phyloP scores from a whole-genome alignment of 177 flowering plant genomes.

The Vitis hybrid region DNA sequence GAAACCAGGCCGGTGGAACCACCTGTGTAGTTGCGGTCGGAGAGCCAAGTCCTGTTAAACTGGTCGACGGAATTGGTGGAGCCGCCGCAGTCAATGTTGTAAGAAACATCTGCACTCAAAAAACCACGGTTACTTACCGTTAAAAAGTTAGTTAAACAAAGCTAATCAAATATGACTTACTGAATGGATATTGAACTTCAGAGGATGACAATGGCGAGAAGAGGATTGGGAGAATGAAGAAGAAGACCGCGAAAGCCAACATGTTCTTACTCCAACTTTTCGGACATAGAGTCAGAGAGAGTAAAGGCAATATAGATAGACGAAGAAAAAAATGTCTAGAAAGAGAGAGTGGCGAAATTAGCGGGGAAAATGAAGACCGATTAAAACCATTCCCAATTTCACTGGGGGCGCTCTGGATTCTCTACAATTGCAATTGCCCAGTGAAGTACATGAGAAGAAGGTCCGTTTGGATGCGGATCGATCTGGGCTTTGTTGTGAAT shows the following conservation, averaged over 20 bases:
- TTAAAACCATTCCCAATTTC: not conserved
- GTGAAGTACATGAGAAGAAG: too few relatives aligned
- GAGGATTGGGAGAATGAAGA: constrained; percentile 1
- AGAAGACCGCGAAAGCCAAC: constrained; percentile 16
- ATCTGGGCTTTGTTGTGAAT: too few relatives aligned
- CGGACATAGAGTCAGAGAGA: constrained; percentile 12
- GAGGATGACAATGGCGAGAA: not conserved
- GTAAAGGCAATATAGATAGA: constrained; percentile 5
- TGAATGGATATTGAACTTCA: constrained; percentile 13
- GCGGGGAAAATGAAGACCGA: constrained; percentile 18
- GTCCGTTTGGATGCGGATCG: too few relatives aligned
- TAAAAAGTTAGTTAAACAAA: constrained; percentile 12
- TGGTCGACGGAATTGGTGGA: constrained; percentile 50
- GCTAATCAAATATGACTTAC: constrained; percentile 6
- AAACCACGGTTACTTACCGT: constrained; percentile 5
- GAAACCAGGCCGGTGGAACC: constrained; percentile 69
- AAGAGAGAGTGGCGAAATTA: constrained; percentile 14
- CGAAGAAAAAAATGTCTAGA: not conserved
- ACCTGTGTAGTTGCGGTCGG: constrained; percentile 81
- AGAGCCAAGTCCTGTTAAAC: constrained; percentile 68
- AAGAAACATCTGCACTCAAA: constrained; percentile 32
- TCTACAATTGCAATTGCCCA: too few relatives aligned
- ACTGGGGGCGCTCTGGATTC: too few relatives aligned
- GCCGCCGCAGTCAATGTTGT: constrained; percentile 83
- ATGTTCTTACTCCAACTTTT: constrained; percentile 7